phyloP scores from a whole-genome alignment of 83 land plant species.

The Thuja plicata region DNA sequence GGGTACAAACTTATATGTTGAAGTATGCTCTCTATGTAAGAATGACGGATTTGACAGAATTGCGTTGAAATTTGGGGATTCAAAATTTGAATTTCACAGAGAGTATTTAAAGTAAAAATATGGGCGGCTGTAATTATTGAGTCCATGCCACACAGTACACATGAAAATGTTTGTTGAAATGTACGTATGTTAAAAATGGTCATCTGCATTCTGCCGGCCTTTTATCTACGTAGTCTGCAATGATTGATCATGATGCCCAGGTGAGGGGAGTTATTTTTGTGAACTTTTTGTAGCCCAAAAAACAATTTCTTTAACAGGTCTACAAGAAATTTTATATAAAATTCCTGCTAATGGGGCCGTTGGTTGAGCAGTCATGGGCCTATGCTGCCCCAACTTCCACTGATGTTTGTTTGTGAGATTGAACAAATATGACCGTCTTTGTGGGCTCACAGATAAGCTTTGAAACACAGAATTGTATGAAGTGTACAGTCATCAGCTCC shows the following conservation, averaged over 20 bases:
- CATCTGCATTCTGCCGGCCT: neutral
- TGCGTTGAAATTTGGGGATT: neutral
- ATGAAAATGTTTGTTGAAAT: neutral
- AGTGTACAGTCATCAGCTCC: neutral
- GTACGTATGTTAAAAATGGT: neutral
- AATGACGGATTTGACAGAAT: neutral
- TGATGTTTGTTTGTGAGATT: neutral
- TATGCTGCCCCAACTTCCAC: neutral
- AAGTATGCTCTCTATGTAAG: neutral
- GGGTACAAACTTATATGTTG: neutral
- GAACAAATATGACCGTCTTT: neutral
- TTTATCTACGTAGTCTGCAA: neutral
- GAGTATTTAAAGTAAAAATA: neutral
- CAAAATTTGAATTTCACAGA: neutral
- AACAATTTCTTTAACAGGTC: neutral
- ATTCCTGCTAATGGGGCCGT: neutral
- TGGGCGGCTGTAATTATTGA: neutral
- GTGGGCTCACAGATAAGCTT: conserved; percentile 3
- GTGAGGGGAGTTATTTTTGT: too few relatives aligned
- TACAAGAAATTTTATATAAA: neutral
- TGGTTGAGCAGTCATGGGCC: conserved; percentile 8
- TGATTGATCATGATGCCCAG: neutral
- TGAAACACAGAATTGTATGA: neutral
- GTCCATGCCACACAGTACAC: neutral
- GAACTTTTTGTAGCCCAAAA: neutral